Conservation (phyloP, 805 yeast genomes). For the Starmerella geochares region DNA sequence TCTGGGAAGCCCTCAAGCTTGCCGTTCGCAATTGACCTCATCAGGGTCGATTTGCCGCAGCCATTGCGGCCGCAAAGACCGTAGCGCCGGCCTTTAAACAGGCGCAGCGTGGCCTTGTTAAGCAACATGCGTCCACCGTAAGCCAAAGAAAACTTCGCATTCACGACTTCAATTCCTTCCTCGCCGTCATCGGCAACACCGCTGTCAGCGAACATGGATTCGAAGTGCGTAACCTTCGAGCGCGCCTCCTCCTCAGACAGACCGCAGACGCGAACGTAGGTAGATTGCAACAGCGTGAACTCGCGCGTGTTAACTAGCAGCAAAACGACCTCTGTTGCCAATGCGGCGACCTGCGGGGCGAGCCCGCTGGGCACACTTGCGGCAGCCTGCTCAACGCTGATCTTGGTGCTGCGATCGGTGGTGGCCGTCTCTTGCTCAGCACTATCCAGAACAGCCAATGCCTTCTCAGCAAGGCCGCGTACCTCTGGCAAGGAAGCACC, state of each 20-base stretch:
- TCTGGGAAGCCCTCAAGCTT: constrained; percentile 97
- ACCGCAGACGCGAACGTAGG: constrained; percentile 43
- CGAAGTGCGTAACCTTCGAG: constrained; percentile 29
- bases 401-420: constrained; percentile 48
- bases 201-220: constrained; percentile 32
- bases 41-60: constrained; percentile 95
- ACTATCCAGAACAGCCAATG: constrained; percentile 66
- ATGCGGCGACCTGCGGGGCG: constrained; percentile 32
- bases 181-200: constrained; percentile 51
- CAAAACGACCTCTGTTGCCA: constrained; percentile 33
- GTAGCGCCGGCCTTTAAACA: constrained; percentile 89
- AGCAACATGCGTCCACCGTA: constrained; percentile 95
- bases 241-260: constrained; percentile 32
- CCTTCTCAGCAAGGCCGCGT: constrained; percentile 83
- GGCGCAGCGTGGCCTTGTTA: constrained; percentile 80
- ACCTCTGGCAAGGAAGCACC: constrained; percentile 95
- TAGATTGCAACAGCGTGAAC: constrained; percentile 29
- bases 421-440: constrained; percentile 71
- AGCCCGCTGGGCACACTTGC: constrained; percentile 29
- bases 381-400: constrained; percentile 46
- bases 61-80: constrained; percentile 98
- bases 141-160: constrained; percentile 89
- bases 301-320: constrained; percentile 34
- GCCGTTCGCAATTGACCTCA: constrained; percentile 94
- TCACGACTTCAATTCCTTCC: constrained; percentile 84